Percentiles rank a stretch among this genome's conserved stretches.
These are phyloP conservation scores for Fomitopsis betulina DNA, from an alignment of 1,284 basidiomycete genomes.

Conservation along the genomic window DNA sequence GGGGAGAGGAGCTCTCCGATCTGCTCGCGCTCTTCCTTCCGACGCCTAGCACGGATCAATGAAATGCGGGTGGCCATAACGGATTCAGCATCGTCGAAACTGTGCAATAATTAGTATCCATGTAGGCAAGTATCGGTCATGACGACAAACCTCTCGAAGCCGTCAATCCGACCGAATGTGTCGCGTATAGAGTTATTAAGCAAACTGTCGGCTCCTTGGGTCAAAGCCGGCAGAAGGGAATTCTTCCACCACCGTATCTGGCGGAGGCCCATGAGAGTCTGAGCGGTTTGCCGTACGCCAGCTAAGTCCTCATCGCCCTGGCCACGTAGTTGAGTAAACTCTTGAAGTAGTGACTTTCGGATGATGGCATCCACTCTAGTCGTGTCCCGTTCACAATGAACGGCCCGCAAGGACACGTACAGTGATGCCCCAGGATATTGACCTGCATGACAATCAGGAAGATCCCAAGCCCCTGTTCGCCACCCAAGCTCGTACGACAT, in stretches of 20 bases:
- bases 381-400: constrained; percentile 69
- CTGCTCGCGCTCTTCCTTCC: constrained; percentile 62
- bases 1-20: constrained; percentile 68
- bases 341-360: constrained; percentile 45
- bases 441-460: constrained; percentile 56
- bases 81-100: constrained; percentile 74
- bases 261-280: constrained; percentile 73
- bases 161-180: constrained; percentile 44
- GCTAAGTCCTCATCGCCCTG: constrained; percentile 75
- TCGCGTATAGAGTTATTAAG: constrained; percentile 30
- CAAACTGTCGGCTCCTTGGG: constrained; percentile 27
- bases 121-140: not conserved
- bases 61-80: constrained; percentile 82
- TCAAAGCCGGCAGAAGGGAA: constrained; percentile 30
- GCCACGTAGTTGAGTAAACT: constrained; percentile 61
- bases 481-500: constrained; percentile 81
- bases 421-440: constrained; percentile 55
- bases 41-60: constrained; percentile 66
- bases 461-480: constrained; percentile 90
- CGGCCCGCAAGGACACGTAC: constrained; percentile 75
- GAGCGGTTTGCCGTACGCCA: constrained; percentile 63
- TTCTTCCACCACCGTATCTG: constrained; percentile 64
- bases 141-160: constrained; percentile 60
- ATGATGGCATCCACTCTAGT: constrained; percentile 44
- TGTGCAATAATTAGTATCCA: constrained; percentile 27